phyloP scores from a whole-genome alignment of 2,329 filamentous ascomycete genomes.

The Samsoniella hepiali region DNA sequence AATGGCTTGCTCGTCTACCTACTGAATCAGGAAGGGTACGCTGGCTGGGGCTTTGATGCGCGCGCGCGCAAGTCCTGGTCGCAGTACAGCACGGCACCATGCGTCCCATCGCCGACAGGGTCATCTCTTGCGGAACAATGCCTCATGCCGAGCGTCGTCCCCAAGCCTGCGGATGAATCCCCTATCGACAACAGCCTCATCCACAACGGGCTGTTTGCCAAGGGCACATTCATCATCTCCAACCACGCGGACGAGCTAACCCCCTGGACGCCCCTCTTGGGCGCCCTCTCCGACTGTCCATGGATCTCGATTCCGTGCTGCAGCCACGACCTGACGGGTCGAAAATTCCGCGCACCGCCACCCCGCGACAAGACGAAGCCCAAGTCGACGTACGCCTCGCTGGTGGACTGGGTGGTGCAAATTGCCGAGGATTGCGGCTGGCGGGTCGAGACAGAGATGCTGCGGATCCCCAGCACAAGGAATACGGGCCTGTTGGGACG shows the following conservation, averaged over 20 bases:
- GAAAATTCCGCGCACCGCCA: constrained; percentile 64
- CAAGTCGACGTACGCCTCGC: constrained; percentile 74
- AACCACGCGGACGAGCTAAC: constrained; percentile 98
- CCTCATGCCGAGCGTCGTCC: constrained; percentile 46
- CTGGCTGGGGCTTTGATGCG: constrained; percentile 89
- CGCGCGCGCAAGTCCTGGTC: constrained; percentile 81
- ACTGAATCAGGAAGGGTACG: constrained; percentile 74
- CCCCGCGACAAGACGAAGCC: constrained; percentile 48
- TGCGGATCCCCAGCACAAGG: constrained; percentile 88
- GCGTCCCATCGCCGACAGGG: constrained; percentile 27
- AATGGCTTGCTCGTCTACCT: constrained; percentile 89
- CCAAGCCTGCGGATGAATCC: constrained; percentile 19
- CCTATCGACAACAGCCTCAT: constrained; percentile 27
- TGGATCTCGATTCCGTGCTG: constrained; percentile 97
- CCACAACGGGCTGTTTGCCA: constrained; percentile 64
- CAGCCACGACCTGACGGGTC: constrained; percentile 79
- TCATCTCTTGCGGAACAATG: constrained; percentile 44
- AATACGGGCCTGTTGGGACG: constrained; percentile 80
- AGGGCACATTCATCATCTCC: constrained; percentile 85
- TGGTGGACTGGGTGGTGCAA: constrained; percentile 72
- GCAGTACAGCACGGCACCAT: constrained; percentile 52
- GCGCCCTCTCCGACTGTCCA: constrained; percentile 68
- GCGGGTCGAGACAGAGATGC: constrained; percentile 74
- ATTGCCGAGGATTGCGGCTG: constrained; percentile 73
- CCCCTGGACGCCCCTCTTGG: constrained; percentile 89